phyloP scores from a whole-genome alignment of 495 filamentous ascomycete species.

The Niebla homalea region DNA sequence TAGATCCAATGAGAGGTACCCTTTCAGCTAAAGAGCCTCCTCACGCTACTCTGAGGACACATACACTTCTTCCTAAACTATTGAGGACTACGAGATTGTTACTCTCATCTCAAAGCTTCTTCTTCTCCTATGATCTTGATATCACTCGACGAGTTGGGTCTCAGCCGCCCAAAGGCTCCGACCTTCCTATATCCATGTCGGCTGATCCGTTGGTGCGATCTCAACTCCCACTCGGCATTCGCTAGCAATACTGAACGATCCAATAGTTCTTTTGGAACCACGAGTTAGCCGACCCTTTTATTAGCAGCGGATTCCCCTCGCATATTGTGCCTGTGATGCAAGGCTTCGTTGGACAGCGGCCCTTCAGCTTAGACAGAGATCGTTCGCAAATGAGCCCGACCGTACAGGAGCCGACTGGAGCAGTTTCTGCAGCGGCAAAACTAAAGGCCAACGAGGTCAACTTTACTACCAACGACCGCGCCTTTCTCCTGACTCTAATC shows the following conservation, averaged over 20 bases:
- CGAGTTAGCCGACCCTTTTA: constrained; percentile 59
- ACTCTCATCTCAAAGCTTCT: constrained; percentile 74
- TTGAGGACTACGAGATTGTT: constrained; percentile 69
- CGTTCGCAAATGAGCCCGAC: constrained; percentile 13
- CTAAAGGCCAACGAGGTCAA: too few relatives aligned
- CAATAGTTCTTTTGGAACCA: constrained; percentile 80
- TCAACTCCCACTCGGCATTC: neutral
- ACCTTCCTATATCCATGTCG: constrained; percentile 49
- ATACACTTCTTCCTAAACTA: constrained; percentile 65
- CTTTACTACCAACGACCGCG: neutral
- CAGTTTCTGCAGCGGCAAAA: too few relatives aligned
- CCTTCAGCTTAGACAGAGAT: constrained; percentile 51
- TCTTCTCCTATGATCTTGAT: constrained; percentile 85
- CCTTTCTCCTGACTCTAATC: constrained; percentile 70
- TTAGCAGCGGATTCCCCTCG: constrained; percentile 47
- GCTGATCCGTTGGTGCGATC: constrained; percentile 58
- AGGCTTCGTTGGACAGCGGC: constrained; percentile 82
- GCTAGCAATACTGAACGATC: neutral
- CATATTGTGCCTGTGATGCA: constrained; percentile 79
- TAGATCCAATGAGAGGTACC: neutral
- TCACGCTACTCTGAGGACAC: constrained; percentile 4
- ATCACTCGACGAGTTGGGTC: constrained; percentile 54
- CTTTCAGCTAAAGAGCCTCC: neutral
- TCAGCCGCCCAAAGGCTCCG: constrained; percentile 26
- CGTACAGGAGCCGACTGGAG: neutral